Evolutionary conservation across 1,139 yeast species (phyloP).

Genomic region (Diutina mesorugosa): DNA sequence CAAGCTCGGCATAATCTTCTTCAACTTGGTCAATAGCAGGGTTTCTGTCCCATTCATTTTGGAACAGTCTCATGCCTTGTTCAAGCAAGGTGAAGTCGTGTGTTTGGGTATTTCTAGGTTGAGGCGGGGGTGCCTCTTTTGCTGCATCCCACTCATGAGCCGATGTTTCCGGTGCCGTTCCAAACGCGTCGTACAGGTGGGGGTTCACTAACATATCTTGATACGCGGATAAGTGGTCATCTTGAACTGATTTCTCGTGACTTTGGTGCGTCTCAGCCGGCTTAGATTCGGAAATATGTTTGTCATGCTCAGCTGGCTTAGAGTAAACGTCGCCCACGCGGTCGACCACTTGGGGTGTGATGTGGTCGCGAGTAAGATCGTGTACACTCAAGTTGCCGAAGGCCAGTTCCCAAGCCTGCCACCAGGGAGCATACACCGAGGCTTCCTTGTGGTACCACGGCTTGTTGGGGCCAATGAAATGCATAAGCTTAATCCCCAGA

Average conservation of each 20-base stretch:
- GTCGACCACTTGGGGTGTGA: not conserved
- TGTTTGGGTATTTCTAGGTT: not conserved
- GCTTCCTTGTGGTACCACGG: conserved; percentile 50
- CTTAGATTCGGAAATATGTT: not conserved
- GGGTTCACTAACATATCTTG: conserved; percentile 8
- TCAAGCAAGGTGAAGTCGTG: conserved; percentile 1
- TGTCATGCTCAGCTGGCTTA: conserved; percentile 1
- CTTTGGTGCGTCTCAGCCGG: not conserved
- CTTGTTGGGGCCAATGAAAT: conserved; percentile 69
- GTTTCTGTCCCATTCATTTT: conserved; percentile 11
- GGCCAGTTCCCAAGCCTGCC: conserved; percentile 27
- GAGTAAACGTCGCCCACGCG: not conserved
- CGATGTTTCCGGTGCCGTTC: not conserved
- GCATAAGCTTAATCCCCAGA: conserved; percentile 43
- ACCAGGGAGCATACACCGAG: conserved; percentile 23
- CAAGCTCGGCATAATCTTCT: not conserved
- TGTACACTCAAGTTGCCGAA: conserved; percentile 12
- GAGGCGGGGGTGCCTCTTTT: conserved; percentile 18
- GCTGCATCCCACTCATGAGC: conserved; percentile 28
- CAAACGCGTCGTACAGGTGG: conserved; percentile 5
- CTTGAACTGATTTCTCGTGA: not conserved
- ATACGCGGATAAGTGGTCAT: conserved; percentile 10
- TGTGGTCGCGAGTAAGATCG: conserved; percentile 4
- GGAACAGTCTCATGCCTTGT: conserved; percentile 7
- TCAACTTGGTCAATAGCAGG: not conserved